These are phyloP conservation scores for Fusarium clavum DNA, from an alignment of 2,329 filamentous ascomycete genomes.

Conservation along the genomic window DNA sequence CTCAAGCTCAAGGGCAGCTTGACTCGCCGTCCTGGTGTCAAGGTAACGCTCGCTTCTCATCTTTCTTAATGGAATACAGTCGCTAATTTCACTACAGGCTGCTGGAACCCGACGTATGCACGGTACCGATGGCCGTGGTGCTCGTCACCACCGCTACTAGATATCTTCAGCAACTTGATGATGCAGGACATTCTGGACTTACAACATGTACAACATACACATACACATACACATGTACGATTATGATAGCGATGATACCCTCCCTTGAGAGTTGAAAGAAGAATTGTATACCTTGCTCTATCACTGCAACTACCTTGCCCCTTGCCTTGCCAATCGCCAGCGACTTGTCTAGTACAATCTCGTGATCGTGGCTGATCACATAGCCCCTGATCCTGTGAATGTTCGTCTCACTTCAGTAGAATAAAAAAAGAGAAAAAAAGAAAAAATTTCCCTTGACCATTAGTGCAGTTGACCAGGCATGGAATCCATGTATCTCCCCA, in stretches of 20 bases:
- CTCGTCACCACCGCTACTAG: constrained; percentile 50
- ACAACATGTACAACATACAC: not conserved
- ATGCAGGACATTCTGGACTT: constrained; percentile 13
- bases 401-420: not conserved
- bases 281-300: constrained; percentile 26
- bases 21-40: constrained; percentile 75
- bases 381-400: not conserved
- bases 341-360: constrained; percentile 34
- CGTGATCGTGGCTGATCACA: constrained; percentile 9
- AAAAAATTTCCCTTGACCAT: not conserved
- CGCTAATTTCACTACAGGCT: constrained; percentile 61
- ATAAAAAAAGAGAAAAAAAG: not conserved
- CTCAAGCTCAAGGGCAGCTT: constrained; percentile 78
- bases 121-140: constrained; percentile 77
- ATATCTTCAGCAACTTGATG: not conserved
- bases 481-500: not conserved
- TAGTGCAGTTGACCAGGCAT: not conserved
- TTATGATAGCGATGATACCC: constrained; percentile 40
- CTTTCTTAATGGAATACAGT: not conserved
- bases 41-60: constrained; percentile 61
- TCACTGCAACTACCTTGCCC: constrained; percentile 18
- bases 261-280: constrained; percentile 24
- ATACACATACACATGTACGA: constrained; percentile 32
- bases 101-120: constrained; percentile 80
- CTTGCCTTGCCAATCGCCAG: constrained; percentile 10